Conservation (phyloP, 495 filamentous ascomycete species). For the Cercophora scortea region DNA sequence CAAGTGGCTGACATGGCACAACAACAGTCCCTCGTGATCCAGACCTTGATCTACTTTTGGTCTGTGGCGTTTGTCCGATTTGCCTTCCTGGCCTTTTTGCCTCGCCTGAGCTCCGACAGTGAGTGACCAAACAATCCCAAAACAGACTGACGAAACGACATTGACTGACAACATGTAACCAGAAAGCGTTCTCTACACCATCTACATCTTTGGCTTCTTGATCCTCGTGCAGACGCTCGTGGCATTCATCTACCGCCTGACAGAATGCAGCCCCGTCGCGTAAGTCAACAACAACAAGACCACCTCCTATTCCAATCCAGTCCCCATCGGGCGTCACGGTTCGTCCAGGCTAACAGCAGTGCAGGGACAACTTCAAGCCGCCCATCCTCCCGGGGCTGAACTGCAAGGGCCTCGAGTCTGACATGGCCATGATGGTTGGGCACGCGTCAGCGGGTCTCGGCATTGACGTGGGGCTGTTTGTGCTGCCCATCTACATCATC, state of each 20-base stretch:
- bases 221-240: constrained; percentile 13
- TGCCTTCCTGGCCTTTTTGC: constrained; percentile 21
- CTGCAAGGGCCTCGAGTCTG: constrained; percentile 4
- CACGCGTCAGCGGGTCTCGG: constrained; percentile 17
- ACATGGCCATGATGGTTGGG: constrained; percentile 13
- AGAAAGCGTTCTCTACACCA: background rate
- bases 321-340: no score
- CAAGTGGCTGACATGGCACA: background rate
- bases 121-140: background rate
- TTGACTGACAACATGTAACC: no score
- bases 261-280: constrained; percentile 13
- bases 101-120: constrained; percentile 23
- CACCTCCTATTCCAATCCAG: no score
- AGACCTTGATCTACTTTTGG: constrained; percentile 22
- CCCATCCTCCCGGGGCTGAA: constrained; percentile 1
- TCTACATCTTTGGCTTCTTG: constrained; percentile 6
- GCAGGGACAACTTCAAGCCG: constrained; percentile 4
- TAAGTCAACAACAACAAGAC: no score
- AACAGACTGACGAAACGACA: no score
- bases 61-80: constrained; percentile 18
- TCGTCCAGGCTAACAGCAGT: no score
- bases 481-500: constrained; percentile 27
- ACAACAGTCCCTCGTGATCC: constrained; percentile 10
- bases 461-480: constrained; percentile 18
- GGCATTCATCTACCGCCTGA: constrained; percentile 13